A percentile compares a stretch with the other conserved stretches of the same genome.
Conservation (phyloP, 768 basidiomycete species). For the Podaxis sp. region DNA sequence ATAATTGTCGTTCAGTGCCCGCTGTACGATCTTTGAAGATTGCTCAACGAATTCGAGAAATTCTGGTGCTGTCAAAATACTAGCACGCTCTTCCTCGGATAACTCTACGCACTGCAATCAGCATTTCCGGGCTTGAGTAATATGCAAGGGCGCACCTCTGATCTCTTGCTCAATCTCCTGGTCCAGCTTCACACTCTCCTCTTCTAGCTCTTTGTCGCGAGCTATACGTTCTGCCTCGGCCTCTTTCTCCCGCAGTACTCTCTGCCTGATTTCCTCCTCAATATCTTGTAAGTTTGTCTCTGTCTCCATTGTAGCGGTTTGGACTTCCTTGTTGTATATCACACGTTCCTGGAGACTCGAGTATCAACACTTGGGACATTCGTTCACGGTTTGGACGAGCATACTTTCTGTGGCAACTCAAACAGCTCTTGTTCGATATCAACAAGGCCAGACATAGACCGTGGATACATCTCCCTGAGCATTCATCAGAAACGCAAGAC, state of each 20-base stretch:
- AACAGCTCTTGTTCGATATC: slow-evolving; percentile 90
- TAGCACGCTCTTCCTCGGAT: slow-evolving; percentile 80
- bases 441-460: slow-evolving; percentile 75
- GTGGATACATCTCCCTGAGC: slow-evolving; percentile 58
- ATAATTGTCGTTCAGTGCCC: slow-evolving; percentile 93
- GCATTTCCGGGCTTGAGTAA: neutral
- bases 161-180: slow-evolving; percentile 87
- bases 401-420: slow-evolving; percentile 83
- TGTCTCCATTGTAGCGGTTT: slow-evolving; percentile 67
- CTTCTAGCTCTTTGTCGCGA: slow-evolving; percentile 77
- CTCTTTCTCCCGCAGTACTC: slow-evolving; percentile 67
- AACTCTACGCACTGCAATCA: slow-evolving; percentile 54
- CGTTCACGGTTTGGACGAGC: slow-evolving; percentile 14
- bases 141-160: slow-evolving; percentile 47
- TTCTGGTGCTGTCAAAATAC: slow-evolving; percentile 84
- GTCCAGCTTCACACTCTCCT: slow-evolving; percentile 81
- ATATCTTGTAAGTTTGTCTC: slow-evolving; percentile 43
- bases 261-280: slow-evolving; percentile 77
- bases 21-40: slow-evolving; percentile 92
- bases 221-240: slow-evolving; percentile 56
- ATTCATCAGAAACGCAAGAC: neutral
- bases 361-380: neutral
- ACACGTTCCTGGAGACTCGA: slow-evolving; percentile 61
- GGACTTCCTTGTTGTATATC: slow-evolving; percentile 83
- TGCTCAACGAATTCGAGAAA: slow-evolving; percentile 94